Conservation (phyloP, 441 rosid species). For the Syzygium malaccense region DNA sequence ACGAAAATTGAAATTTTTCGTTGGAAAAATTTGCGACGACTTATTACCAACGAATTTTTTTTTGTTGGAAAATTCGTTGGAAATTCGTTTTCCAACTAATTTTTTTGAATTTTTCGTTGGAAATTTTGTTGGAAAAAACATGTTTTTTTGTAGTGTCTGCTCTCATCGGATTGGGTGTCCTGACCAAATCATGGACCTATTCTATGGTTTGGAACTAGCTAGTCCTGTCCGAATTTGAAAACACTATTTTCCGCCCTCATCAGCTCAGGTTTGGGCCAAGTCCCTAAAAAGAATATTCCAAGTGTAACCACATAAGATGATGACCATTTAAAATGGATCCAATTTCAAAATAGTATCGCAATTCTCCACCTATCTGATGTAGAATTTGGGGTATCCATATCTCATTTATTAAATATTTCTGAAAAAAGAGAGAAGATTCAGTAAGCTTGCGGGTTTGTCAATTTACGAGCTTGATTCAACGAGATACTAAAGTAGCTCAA, state of each 20-base stretch:
- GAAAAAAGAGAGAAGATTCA: not conserved
- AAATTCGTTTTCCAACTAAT: too few species aligned
- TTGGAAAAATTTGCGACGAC: too few species aligned
- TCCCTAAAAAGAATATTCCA: not conserved
- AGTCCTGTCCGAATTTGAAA: not conserved
- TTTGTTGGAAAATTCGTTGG: too few species aligned
- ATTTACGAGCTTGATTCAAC: not conserved
- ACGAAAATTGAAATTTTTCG: too few species aligned
- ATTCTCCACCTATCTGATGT: not conserved
- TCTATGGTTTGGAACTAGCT: not conserved
- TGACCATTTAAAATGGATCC: too few species aligned
- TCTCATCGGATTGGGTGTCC: not conserved
- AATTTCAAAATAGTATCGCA: not conserved
- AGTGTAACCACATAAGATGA: not conserved
- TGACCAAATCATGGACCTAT: not conserved
- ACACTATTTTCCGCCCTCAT: not conserved
- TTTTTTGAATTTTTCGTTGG: too few species aligned
- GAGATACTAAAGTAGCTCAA: not conserved
- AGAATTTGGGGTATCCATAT: not conserved
- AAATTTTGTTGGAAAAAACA: too few species aligned
- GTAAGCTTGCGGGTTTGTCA: not conserved
- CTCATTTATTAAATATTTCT: not conserved
- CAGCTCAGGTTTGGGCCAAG: not conserved
- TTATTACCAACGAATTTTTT: too few species aligned
- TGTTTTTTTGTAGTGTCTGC: too few species aligned